A percentile compares a stretch with the other conserved stretches of the same genome.
These are phyloP conservation scores for Dictyostelium capitatum DNA, from an alignment of 78 protist species.

Conservation along the genomic window DNA sequence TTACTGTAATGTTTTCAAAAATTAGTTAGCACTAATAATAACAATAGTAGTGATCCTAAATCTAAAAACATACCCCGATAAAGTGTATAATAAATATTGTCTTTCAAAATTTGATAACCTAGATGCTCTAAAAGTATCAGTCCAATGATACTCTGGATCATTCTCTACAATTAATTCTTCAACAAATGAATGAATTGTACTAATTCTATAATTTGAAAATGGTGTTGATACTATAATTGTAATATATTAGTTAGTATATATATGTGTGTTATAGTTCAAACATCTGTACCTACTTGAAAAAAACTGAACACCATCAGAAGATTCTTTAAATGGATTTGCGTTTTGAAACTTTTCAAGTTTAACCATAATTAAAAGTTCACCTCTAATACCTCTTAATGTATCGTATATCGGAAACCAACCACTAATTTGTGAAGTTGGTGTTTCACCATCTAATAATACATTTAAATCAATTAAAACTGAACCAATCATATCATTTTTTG, in stretches of 20 bases:
- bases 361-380: constrained; percentile 89
- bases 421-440: constrained; percentile 72
- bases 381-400: constrained; percentile 92
- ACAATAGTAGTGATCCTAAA: background rate
- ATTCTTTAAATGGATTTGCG: constrained; percentile 88
- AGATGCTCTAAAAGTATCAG: constrained; percentile 86
- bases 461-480: constrained; percentile 88
- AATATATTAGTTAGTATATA: too few relatives aligned
- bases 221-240: constrained; percentile 82
- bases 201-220: constrained; percentile 76
- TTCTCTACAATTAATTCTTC: constrained; percentile 88
- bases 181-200: constrained; percentile 60
- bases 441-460: constrained; percentile 82
- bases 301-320: constrained; percentile 90
- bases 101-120: constrained; percentile 92
- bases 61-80: constrained; percentile 83
- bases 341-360: constrained; percentile 85
- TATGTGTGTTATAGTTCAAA: background rate
- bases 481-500: constrained; percentile 95
- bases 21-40: background rate
- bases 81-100: constrained; percentile 71
- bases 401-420: constrained; percentile 97
- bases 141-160: constrained; percentile 97
- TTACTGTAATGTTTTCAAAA: constrained; percentile 36
- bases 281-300: too few relatives aligned